A percentile compares a stretch with the other conserved stretches of the same genome.
Evolutionary conservation across 371 early-diverging fungal species (phyloP).

Genomic region (Apophysomyces ossiformis): DNA sequence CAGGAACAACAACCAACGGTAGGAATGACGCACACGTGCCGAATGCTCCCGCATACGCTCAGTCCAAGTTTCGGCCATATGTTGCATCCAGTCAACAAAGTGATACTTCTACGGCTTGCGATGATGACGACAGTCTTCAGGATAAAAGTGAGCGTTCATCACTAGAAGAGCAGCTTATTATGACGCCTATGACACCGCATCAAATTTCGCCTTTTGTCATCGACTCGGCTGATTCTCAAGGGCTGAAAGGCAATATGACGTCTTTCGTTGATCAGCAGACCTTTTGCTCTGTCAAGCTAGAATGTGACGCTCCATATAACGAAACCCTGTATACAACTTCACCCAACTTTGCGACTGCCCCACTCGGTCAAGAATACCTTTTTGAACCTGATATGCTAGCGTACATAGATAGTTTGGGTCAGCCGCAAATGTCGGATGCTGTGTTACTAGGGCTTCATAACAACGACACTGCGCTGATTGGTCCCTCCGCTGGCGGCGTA

Average conservation of each 20-base stretch:
- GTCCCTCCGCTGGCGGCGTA: slow-evolving; percentile 9
- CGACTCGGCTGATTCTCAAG: neutral
- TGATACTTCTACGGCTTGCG: slow-evolving; percentile 21
- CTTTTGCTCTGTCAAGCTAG: slow-evolving; percentile 1
- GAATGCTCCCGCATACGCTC: slow-evolving; percentile 14
- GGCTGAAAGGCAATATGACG: neutral
- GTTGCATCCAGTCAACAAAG: slow-evolving; percentile 20
- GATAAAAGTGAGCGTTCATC: neutral
- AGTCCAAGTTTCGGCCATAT: slow-evolving; percentile 30
- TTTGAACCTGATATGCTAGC: slow-evolving; percentile 1
- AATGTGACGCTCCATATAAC: neutral
- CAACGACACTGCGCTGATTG: slow-evolving; percentile 8
- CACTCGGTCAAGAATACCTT: slow-evolving; percentile 2
- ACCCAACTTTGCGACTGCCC: neutral
- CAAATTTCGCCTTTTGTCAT: slow-evolving; percentile 1
- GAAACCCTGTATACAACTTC: neutral
- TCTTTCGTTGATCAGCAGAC: slow-evolving; percentile 6
- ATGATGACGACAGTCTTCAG: slow-evolving; percentile 24
- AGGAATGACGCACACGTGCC: slow-evolving; percentile 10
- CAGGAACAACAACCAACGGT: neutral
- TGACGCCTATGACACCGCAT: slow-evolving; percentile 31
- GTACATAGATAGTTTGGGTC: neutral
- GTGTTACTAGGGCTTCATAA: slow-evolving; percentile 3
- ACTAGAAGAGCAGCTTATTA: slow-evolving; percentile 16
- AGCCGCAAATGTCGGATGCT: slow-evolving; percentile 13